Percentiles rank a stretch among this genome's conserved stretches.
These are phyloP conservation scores for Globisporangium perplexum DNA, from an alignment of 352 stramenopile species.

Conservation along the genomic window DNA sequence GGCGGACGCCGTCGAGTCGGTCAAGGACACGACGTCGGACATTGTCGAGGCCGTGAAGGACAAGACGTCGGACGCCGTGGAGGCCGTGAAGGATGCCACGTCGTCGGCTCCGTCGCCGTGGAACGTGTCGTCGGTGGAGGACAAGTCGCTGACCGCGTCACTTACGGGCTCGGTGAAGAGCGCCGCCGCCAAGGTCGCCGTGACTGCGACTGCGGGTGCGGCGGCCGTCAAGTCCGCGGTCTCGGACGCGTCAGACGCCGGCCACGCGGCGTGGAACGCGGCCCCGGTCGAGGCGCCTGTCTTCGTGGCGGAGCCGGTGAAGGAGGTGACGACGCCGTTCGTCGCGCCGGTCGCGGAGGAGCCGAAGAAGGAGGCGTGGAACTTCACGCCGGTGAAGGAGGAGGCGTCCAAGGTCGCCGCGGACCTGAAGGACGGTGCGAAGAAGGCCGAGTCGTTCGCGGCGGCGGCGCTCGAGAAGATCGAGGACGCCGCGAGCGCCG, in stretches of 20 bases:
- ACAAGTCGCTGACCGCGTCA: constrained; percentile 6
- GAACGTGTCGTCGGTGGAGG: constrained; percentile 8
- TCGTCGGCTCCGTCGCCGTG: constrained; percentile 12
- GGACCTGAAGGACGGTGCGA: constrained; percentile 12
- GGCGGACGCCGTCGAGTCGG: constrained; percentile 1
- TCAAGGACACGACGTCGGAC: constrained; percentile 9
- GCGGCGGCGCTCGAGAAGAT: constrained; percentile 8
- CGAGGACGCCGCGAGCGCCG: constrained; percentile 5
- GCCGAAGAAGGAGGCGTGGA: constrained; percentile 22
- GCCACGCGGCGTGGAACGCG: constrained; percentile 11
- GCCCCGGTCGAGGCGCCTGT: constrained; percentile 10
- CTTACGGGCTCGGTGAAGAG: constrained; percentile 3
- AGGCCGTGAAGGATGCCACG: constrained; percentile 12
- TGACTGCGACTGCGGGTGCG: constrained; percentile 6
- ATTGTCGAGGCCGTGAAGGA: constrained; percentile 14
- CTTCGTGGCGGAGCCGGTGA: constrained; percentile 16
- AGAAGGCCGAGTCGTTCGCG: constrained; percentile 5
- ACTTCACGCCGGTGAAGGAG: constrained; percentile 22
- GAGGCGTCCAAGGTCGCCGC: constrained; percentile 18
- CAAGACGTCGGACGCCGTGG: constrained; percentile 5
- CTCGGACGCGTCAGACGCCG: constrained; percentile 1
- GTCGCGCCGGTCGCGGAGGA: constrained; percentile 8
- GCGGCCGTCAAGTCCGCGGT: constrained; percentile 4
- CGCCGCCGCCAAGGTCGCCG: constrained; percentile 2
- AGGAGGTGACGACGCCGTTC: constrained; percentile 13